phyloP scores from a whole-genome alignment of 495 filamentous ascomycete genomes.

The Venustampulla echinocandica region DNA sequence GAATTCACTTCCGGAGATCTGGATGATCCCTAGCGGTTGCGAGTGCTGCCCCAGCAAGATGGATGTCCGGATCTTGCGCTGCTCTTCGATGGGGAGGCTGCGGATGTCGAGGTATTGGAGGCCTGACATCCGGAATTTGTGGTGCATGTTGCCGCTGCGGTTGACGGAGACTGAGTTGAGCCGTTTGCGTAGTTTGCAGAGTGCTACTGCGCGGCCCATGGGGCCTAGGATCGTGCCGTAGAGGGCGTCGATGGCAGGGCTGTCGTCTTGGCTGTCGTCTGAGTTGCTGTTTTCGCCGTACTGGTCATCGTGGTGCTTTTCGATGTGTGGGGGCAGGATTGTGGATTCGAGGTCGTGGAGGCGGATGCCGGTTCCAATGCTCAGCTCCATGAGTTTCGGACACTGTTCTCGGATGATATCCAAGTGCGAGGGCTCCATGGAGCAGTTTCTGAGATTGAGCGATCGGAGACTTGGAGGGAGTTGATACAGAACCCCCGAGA shows the following conservation, averaged over 20 bases:
- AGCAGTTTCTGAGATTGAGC: not conserved
- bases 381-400: not conserved
- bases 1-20: not conserved
- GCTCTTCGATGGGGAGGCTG: not conserved
- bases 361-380: not conserved
- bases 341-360: not conserved
- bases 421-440: not conserved
- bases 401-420: not conserved
- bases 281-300: not conserved
- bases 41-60: constrained; percentile 3
- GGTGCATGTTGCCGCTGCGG: not conserved
- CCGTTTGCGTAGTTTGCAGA: constrained; percentile 6
- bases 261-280: not conserved
- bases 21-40: constrained; percentile 4
- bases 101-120: constrained; percentile 1
- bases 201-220: not conserved
- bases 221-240: not conserved
- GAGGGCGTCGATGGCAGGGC: not conserved
- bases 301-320: not conserved
- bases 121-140: not conserved
- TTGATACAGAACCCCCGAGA: not conserved
- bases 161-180: not conserved
- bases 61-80: not conserved
- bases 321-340: not conserved
- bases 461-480: not conserved